Conservation (phyloP, 495 filamentous ascomycete genomes). For the Apiosordaria backusii region DNA sequence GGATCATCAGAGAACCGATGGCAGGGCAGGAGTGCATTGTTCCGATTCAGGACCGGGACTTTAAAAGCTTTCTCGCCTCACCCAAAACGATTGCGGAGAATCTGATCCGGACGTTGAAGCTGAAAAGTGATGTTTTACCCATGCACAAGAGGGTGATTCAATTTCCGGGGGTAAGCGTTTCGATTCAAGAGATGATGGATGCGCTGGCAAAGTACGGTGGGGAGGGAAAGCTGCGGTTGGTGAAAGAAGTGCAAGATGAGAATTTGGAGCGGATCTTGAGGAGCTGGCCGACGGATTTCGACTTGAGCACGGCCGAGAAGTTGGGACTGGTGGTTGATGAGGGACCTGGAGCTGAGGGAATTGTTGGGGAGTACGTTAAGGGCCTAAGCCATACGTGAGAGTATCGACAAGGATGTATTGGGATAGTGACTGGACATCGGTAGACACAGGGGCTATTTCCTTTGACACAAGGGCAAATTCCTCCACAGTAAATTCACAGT, state of each 20-base stretch:
- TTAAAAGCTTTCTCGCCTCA: constrained; percentile 65
- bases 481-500: too few relatives aligned
- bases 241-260: constrained; percentile 64
- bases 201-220: constrained; percentile 67
- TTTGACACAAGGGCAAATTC: too few relatives aligned
- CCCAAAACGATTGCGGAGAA: constrained; percentile 68
- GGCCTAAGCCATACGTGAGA: constrained; percentile 25
- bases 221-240: constrained; percentile 58
- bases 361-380: constrained; percentile 42
- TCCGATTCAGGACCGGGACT: constrained; percentile 54
- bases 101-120: constrained; percentile 57
- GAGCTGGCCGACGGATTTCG: constrained; percentile 68
- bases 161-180: constrained; percentile 69
- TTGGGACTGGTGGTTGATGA: constrained; percentile 60
- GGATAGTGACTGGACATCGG: too few relatives aligned
- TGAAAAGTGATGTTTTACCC: constrained; percentile 55
- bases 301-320: constrained; percentile 50
- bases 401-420: too few relatives aligned
- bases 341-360: constrained; percentile 20
- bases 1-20: constrained; percentile 56
- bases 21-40: constrained; percentile 62
- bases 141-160: constrained; percentile 61
- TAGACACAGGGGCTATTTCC: too few relatives aligned
- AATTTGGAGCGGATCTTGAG: constrained; percentile 67
- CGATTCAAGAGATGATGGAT: constrained; percentile 71